Conservation (phyloP, 2,329 filamentous ascomycete genomes). For the Calonectria pauciramosa region DNA sequence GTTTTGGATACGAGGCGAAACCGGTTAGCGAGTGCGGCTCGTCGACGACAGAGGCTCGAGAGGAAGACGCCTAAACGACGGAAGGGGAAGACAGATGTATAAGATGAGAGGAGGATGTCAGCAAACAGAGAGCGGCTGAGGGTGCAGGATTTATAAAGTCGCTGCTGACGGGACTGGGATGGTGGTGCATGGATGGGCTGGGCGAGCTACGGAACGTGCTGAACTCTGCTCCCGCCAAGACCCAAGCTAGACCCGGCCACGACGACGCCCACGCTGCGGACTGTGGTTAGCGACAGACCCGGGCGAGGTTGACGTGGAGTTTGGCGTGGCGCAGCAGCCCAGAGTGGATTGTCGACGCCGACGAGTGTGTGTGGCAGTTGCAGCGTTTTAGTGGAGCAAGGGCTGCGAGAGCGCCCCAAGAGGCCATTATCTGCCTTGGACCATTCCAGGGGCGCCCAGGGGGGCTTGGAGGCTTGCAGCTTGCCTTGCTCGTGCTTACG, state of each 20-base stretch:
- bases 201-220: constrained; percentile 6
- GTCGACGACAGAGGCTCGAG: constrained; percentile 10
- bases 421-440: constrained; percentile 26
- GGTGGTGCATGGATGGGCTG: constrained; percentile 21
- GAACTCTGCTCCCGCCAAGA: constrained; percentile 10
- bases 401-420: constrained; percentile 10
- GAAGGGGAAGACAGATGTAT: constrained; percentile 4
- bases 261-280: constrained; percentile 3
- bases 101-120: constrained; percentile 22
- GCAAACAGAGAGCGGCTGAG: constrained; percentile 20
- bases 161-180: constrained; percentile 14
- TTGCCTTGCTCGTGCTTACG: constrained; percentile 7
- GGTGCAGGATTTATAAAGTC: constrained; percentile 30
- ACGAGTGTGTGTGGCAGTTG: constrained; percentile 28
- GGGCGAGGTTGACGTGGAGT: constrained; percentile 33
- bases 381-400: constrained; percentile 20
- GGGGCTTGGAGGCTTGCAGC: constrained; percentile 8
- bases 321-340: constrained; percentile 30
- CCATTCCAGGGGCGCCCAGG: constrained; percentile 17
- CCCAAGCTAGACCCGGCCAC: constrained; percentile 6
- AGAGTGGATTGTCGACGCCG: constrained; percentile 14
- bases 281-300: constrained; percentile 16
- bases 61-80: constrained; percentile 8
- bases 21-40: constrained; percentile 25
- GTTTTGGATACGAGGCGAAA: constrained; percentile 11